phyloP scores from a whole-genome alignment of 2,329 filamentous ascomycete species.

The Ceratocystis colombiana region DNA sequence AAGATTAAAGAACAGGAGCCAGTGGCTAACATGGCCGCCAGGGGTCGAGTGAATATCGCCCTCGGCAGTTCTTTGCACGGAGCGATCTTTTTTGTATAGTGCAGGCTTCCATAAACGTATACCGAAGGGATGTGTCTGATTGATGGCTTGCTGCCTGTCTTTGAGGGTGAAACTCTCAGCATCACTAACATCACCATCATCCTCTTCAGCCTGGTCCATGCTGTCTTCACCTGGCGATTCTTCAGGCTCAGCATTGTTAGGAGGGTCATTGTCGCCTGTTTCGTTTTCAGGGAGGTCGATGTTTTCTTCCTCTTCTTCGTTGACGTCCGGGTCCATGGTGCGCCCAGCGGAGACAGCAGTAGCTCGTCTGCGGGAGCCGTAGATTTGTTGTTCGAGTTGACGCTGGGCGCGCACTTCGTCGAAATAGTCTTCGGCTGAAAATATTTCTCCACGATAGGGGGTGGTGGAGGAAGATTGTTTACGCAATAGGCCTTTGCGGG shows the following conservation, averaged over 20 bases:
- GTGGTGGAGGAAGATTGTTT: slow-evolving; percentile 62
- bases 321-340: slow-evolving; percentile 33
- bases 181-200: slow-evolving; percentile 69
- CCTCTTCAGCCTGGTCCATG: slow-evolving; percentile 47
- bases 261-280: slow-evolving; percentile 27
- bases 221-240: slow-evolving; percentile 34
- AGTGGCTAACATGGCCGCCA: slow-evolving; percentile 71
- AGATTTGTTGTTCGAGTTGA: slow-evolving; percentile 34
- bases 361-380: slow-evolving; percentile 33
- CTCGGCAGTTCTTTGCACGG: slow-evolving; percentile 91
- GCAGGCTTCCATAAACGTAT: slow-evolving; percentile 99
- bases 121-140: slow-evolving; percentile 96
- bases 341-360: slow-evolving; percentile 29
- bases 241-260: slow-evolving; percentile 30
- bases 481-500: slow-evolving; percentile 45
- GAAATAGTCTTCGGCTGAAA: slow-evolving; percentile 82
- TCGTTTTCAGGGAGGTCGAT: slow-evolving; percentile 27
- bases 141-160: slow-evolving; percentile 94
- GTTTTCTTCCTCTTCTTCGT: slow-evolving; percentile 35
- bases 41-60: slow-evolving; percentile 94
- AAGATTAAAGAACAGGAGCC: slow-evolving; percentile 80
- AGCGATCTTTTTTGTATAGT: slow-evolving; percentile 93
- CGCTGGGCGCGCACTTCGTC: slow-evolving; percentile 67
- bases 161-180: slow-evolving; percentile 96
- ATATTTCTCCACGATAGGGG: slow-evolving; percentile 73